These are phyloP conservation scores for Apiospora malaysiana DNA, from an alignment of 2,329 filamentous ascomycete genomes.

Conservation along the genomic window DNA sequence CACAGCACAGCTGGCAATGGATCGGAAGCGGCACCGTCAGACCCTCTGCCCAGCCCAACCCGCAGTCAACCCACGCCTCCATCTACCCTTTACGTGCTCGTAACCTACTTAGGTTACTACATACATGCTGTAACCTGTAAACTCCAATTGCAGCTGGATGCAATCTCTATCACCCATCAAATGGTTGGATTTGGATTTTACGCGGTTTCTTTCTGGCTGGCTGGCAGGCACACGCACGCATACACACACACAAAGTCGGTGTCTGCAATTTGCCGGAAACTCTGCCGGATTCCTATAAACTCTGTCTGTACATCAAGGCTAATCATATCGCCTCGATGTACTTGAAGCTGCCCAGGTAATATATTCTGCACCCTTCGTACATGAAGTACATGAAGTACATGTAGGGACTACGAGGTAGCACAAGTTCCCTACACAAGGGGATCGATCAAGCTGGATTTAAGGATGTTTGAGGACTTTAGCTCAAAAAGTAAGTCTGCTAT, in stretches of 20 bases:
- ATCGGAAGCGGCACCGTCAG: conserved; percentile 4
- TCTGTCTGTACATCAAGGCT: background rate
- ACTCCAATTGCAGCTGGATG: background rate
- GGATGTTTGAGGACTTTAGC: background rate
- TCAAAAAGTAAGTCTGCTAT: background rate
- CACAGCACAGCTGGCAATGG: background rate
- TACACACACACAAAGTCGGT: background rate
- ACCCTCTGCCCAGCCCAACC: background rate
- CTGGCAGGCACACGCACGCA: too few species aligned
- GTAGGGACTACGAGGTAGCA: background rate
- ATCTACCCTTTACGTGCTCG: too few species aligned
- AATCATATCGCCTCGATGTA: background rate
- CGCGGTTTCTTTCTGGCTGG: background rate
- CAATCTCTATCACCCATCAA: background rate
- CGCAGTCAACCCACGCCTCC: background rate
- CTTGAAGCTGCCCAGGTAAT: background rate
- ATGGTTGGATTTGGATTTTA: background rate
- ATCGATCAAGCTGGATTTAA: background rate
- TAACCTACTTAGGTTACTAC: too few species aligned
- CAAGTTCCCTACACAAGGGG: background rate
- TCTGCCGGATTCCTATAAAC: background rate
- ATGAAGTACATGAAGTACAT: background rate
- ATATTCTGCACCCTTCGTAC: background rate
- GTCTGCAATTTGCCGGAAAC: background rate
- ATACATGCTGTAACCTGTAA: background rate